Conservation (phyloP, 257 asterid species). For the Primulina huaijiensis region DNA sequence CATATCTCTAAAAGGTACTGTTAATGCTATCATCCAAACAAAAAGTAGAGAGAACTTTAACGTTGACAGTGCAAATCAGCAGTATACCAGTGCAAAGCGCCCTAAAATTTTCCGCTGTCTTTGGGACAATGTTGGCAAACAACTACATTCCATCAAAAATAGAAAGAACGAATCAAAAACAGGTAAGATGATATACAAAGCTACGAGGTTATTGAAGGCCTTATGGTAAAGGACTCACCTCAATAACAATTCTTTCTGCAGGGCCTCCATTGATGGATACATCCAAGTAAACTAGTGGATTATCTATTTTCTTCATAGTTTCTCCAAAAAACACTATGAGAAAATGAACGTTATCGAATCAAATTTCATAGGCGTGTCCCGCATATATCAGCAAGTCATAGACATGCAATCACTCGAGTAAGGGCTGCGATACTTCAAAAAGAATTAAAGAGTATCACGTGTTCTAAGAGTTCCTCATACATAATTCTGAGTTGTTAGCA, state of each 20-base stretch:
- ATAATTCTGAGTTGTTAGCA: neutral
- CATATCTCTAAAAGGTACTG: neutral
- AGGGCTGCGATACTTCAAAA: neutral
- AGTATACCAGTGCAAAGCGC: slow-evolving; percentile 92
- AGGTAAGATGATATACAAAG: neutral
- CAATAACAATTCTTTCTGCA: slow-evolving; percentile 65
- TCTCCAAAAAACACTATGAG: slow-evolving; percentile 26
- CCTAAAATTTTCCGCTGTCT: slow-evolving; percentile 94
- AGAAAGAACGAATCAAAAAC: slow-evolving; percentile 6
- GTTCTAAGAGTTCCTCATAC: neutral
- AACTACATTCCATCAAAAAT: slow-evolving; percentile 48
- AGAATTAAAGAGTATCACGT: neutral
- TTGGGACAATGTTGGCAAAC: slow-evolving; percentile 90
- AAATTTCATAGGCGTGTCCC: too few species aligned
- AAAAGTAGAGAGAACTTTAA: neutral
- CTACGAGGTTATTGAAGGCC: slow-evolving; percentile 12
- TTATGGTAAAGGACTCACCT: slow-evolving; percentile 43
- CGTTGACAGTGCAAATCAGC: neutral
- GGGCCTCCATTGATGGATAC: slow-evolving; percentile 68
- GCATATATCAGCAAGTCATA: too few species aligned
- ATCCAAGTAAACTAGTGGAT: slow-evolving; percentile 77
- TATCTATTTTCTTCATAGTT: slow-evolving; percentile 58
- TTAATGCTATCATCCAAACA: slow-evolving; percentile 9
- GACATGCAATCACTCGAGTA: neutral
- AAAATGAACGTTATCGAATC: neutral